A percentile compares a stretch with the other conserved stretches of the same genome.
Conservation (phyloP, 2,329 filamentous ascomycete genomes). For the Xylariaceae sp. region DNA sequence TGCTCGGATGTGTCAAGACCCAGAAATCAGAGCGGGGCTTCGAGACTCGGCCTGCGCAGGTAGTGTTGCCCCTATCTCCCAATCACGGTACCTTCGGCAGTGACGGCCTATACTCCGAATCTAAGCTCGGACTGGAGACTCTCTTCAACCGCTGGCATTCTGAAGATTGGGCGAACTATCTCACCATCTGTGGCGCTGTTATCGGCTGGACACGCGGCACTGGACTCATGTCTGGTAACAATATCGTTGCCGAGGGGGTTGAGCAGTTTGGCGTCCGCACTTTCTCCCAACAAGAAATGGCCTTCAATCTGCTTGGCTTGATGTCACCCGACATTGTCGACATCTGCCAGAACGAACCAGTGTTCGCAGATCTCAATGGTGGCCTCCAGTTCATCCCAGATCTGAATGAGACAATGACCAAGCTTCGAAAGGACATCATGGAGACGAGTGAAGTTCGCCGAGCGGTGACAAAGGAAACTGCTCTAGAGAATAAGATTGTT, state of each 20-base stretch:
- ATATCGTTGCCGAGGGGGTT: constrained; percentile 93
- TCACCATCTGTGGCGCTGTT: constrained; percentile 96
- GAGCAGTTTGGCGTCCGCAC: constrained; percentile 96
- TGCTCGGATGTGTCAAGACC: constrained; percentile 84
- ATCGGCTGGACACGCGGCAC: constrained; percentile 99
- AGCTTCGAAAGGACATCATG: constrained; percentile 88
- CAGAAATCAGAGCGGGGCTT: constrained; percentile 86
- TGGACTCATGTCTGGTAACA: constrained; percentile 96
- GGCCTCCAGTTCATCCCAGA: constrained; percentile 97
- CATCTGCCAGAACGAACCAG: constrained; percentile 90
- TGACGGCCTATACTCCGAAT: constrained; percentile 97
- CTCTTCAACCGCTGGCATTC: constrained; percentile 98
- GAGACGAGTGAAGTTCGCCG: constrained; percentile 91
- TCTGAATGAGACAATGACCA: constrained; percentile 89
- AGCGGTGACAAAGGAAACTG: constrained; percentile 91
- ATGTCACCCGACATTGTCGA: constrained; percentile 95
- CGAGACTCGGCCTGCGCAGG: constrained; percentile 92
- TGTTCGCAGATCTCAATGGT: constrained; percentile 96
- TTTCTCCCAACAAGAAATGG: constrained; percentile 99
- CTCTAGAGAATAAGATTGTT: constrained; percentile 95
- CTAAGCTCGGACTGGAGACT: constrained; percentile 93
- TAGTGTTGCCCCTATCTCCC: constrained; percentile 90
- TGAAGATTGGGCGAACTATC: constrained; percentile 94
- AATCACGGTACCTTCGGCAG: constrained; percentile 99
- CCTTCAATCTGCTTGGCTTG: constrained; percentile 93